Evolutionary conservation across 169 alveolate genomes (phyloP).

Genomic region (Amoebophrya sp.): DNA sequence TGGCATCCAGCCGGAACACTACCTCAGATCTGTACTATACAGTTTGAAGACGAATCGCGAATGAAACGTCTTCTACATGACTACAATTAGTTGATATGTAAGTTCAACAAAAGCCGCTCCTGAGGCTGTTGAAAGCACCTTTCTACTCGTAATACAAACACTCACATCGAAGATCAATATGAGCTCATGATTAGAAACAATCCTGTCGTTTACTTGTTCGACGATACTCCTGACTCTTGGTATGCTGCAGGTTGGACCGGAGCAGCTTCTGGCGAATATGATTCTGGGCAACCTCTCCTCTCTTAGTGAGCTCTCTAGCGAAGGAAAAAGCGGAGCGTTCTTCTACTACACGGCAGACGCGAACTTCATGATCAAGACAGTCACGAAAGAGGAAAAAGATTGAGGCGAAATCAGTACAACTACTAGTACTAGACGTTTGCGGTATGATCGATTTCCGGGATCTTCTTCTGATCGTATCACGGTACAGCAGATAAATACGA

Average conservation of each 20-base stretch:
- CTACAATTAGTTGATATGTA: no score
- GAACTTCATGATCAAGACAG: slow-evolving; percentile 52
- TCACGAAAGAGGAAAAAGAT: slow-evolving; percentile 32
- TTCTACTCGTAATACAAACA: no score
- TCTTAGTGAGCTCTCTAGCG: slow-evolving; percentile 82
- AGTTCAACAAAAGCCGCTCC: no score
- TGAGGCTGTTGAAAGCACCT: no score
- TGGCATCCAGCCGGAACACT: slow-evolving; percentile 77
- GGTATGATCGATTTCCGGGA: background rate
- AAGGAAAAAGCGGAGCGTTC: slow-evolving; percentile 92
- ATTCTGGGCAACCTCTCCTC: slow-evolving; percentile 89
- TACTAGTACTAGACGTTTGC: no score
- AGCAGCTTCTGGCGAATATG: slow-evolving; percentile 69
- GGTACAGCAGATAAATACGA: background rate
- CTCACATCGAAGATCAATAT: no score
- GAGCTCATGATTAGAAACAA: no score
- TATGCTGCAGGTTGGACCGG: no score
- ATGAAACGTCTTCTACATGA: slow-evolving; percentile 34
- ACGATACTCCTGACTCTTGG: no score
- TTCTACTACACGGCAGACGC: slow-evolving; percentile 84
- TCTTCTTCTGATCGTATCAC: background rate
- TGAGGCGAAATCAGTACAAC: no score
- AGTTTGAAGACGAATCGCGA: slow-evolving; percentile 87
- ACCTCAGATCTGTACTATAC: slow-evolving; percentile 82
- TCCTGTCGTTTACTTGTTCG: no score